Evolutionary conservation across 2,329 filamentous ascomycete species (phyloP).

Genomic region (Epichloe festucae): DNA sequence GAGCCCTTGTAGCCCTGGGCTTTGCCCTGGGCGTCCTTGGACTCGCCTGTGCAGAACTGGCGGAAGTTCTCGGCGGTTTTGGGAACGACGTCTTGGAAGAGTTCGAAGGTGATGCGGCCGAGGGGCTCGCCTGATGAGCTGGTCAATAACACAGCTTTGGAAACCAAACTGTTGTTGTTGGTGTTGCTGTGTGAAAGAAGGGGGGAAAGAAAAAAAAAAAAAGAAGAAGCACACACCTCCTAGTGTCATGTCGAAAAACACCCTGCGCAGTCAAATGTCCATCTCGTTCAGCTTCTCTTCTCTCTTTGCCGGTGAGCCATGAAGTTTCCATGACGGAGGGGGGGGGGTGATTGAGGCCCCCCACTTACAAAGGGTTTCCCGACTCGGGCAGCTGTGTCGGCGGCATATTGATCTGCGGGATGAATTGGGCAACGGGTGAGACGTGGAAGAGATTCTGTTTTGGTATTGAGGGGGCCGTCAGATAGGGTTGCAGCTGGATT

Average conservation of each 20-base stretch:
- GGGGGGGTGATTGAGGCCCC: background rate
- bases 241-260: constrained; percentile 69
- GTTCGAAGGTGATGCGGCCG: constrained; percentile 78
- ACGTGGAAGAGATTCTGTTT: background rate
- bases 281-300: background rate
- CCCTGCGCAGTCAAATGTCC: constrained; percentile 22
- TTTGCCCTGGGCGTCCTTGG: constrained; percentile 56
- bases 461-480: too few relatives aligned
- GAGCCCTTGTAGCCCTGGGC: constrained; percentile 89
- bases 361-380: constrained; percentile 34
- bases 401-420: constrained; percentile 20
- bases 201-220: too few relatives aligned
- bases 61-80: constrained; percentile 94
- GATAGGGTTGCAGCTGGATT: too few relatives aligned
- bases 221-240: constrained; percentile 43
- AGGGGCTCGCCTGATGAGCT: constrained; percentile 57
- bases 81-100: constrained; percentile 74
- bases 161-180: too few relatives aligned
- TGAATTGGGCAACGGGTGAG: background rate
- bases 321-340: background rate
- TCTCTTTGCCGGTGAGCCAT: background rate
- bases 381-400: constrained; percentile 33
- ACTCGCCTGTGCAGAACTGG: constrained; percentile 91
- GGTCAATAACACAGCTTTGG: too few relatives aligned
- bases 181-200: too few relatives aligned